Evolutionary conservation across 768 basidiomycete species (phyloP).

Genomic region (Boletus reticulatus): DNA sequence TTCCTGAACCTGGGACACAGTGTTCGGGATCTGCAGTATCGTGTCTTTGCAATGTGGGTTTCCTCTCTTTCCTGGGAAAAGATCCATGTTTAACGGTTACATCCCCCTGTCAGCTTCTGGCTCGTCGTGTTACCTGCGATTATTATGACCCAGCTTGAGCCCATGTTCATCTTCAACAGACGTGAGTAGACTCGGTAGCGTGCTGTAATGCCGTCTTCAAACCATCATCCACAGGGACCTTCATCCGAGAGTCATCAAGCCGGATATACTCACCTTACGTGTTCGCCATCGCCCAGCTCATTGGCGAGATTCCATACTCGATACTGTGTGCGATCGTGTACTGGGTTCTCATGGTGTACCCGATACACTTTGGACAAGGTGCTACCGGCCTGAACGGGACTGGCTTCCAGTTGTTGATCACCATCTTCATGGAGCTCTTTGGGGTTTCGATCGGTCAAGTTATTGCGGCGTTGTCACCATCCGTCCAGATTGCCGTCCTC

Average conservation of each 20-base stretch:
- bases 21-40: slow-evolving; percentile 69
- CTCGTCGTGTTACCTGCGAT: slow-evolving; percentile 67
- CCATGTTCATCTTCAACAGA: slow-evolving; percentile 76
- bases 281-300: slow-evolving; percentile 78
- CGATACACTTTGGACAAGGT: slow-evolving; percentile 67
- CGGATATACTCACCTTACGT: slow-evolving; percentile 85
- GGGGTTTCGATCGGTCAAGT: slow-evolving; percentile 73
- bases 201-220: slow-evolving; percentile 4
- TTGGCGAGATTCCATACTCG: slow-evolving; percentile 80
- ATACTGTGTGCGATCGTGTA: slow-evolving; percentile 69
- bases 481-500: slow-evolving; percentile 74
- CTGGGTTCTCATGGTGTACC: slow-evolving; percentile 75
- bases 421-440: slow-evolving; percentile 70
- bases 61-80: not conserved
- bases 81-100: not conserved
- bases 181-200: slow-evolving; percentile 32
- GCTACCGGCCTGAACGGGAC: slow-evolving; percentile 56
- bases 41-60: slow-evolving; percentile 74
- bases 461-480: slow-evolving; percentile 73
- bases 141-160: slow-evolving; percentile 69
- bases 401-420: slow-evolving; percentile 69
- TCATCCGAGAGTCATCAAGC: slow-evolving; percentile 66
- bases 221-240: slow-evolving; percentile 29
- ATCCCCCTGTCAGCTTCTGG: slow-evolving; percentile 50
- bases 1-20: slow-evolving; percentile 73